Conservation (phyloP, 1,139 yeast genomes). For the Lodderomyces margitis region DNA sequence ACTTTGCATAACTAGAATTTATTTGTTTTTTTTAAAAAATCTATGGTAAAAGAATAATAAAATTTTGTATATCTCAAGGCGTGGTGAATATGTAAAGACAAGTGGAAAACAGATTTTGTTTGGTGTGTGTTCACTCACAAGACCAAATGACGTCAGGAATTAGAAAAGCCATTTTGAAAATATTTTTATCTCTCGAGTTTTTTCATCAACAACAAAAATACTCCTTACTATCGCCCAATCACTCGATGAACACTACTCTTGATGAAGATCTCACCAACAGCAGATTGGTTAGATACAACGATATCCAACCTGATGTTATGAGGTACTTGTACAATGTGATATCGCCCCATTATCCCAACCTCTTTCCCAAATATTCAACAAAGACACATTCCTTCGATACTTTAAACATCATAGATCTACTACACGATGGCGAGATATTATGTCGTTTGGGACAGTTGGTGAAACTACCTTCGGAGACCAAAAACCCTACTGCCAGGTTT, state of each 20-base stretch:
- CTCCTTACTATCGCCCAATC: neutral
- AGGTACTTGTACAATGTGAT: constrained; percentile 41
- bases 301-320: constrained; percentile 46
- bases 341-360: constrained; percentile 11
- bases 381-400: neutral
- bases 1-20: constrained; percentile 73
- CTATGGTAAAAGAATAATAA: neutral
- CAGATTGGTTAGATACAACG: constrained; percentile 47
- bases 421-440: constrained; percentile 66
- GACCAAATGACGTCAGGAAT: neutral
- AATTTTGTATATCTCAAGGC: no score
- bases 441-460: constrained; percentile 48
- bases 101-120: no score
- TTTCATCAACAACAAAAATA: neutral
- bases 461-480: constrained; percentile 22
- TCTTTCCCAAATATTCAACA: constrained; percentile 13
- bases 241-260: constrained; percentile 28
- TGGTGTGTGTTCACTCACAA: no score
- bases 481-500: constrained; percentile 41
- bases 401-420: constrained; percentile 32
- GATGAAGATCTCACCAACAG: constrained; percentile 55
- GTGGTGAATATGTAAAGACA: no score
- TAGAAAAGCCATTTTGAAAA: neutral
- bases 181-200: neutral
- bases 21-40: neutral